Evolutionary conservation across 1,139 yeast genomes (phyloP).

Genomic region (Suhomyces chickasaworum): DNA sequence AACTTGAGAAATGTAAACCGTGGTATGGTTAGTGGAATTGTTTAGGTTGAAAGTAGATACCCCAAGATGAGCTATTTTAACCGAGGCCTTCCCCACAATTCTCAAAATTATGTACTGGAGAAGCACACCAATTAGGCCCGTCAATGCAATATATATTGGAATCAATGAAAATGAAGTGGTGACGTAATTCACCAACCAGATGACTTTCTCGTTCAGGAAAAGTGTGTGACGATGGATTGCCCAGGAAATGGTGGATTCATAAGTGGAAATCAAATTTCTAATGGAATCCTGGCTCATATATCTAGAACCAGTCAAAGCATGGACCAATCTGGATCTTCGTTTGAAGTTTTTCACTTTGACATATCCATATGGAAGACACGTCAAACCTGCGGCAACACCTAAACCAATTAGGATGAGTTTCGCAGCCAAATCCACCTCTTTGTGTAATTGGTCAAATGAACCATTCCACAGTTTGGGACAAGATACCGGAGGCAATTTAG

Average conservation of each 20-base stretch:
- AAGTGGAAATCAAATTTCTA: conserved; percentile 22
- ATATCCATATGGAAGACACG: conserved; percentile 44
- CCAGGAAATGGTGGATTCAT: conserved; percentile 23
- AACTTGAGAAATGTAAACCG: conserved; percentile 23
- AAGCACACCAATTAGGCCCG: conserved; percentile 50
- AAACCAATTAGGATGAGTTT: conserved; percentile 43
- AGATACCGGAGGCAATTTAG: conserved; percentile 1
- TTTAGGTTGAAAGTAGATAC: not conserved
- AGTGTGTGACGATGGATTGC: conserved; percentile 13
- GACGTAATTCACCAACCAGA: conserved; percentile 55
- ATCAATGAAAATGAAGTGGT: conserved; percentile 49
- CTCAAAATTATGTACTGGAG: conserved; percentile 48
- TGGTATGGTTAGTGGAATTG: not conserved
- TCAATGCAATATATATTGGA: conserved; percentile 46
- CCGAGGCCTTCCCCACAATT: conserved; percentile 4
- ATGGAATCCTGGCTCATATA: not conserved
- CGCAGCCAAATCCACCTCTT: conserved; percentile 34
- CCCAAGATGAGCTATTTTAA: conserved; percentile 10
- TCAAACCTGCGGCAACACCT: conserved; percentile 26
- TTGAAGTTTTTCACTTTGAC: conserved; percentile 55
- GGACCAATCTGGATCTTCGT: conserved; percentile 34
- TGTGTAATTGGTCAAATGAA: conserved; percentile 28
- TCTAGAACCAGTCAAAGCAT: conserved; percentile 19
- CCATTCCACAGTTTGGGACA: not conserved
- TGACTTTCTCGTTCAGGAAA: not conserved